Conservation (phyloP, 805 yeast genomes). For the Nakazawaea populi region DNA sequence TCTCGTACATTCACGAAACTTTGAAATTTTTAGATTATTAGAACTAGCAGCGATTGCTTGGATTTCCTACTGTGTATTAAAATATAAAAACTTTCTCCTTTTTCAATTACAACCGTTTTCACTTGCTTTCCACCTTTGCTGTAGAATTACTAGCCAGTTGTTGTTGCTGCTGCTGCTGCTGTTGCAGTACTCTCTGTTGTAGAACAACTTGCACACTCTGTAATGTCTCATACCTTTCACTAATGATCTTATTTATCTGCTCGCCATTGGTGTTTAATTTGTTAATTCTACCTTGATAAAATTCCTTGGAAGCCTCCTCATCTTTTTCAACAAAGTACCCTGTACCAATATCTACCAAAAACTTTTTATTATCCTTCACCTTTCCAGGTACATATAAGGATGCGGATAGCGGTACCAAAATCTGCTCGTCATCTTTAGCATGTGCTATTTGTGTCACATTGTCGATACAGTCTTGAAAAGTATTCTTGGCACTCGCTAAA, state of each 20-base stretch:
- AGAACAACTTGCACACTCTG: conserved; percentile 55
- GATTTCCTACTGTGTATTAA: background rate
- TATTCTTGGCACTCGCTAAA: conserved; percentile 71
- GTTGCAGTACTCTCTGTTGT: conserved; percentile 45
- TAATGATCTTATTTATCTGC: conserved; percentile 69
- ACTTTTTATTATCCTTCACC: conserved; percentile 56
- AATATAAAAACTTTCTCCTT: background rate
- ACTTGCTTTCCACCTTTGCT: too few species aligned
- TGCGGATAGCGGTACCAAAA: conserved; percentile 83
- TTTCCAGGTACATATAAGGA: conserved; percentile 88
- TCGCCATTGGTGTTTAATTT: conserved; percentile 69
- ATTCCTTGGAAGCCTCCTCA: conserved; percentile 57
- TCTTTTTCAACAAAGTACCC: conserved; percentile 88
- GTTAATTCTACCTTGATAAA: conserved; percentile 66
- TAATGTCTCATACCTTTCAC: conserved; percentile 62
- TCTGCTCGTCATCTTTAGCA: conserved; percentile 34
- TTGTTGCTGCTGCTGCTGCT: conserved; percentile 22
- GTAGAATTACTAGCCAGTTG: too few species aligned
- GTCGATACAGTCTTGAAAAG: conserved; percentile 73
- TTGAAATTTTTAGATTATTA: conserved; percentile 19
- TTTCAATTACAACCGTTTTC: background rate
- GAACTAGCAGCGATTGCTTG: background rate
- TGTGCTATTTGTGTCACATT: conserved; percentile 51
- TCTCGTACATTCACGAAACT: conserved; percentile 20
- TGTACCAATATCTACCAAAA: conserved; percentile 91